Evolutionary conservation across 257 asterid species (phyloP).

Genomic region (Paraleonurus japonicus): DNA sequence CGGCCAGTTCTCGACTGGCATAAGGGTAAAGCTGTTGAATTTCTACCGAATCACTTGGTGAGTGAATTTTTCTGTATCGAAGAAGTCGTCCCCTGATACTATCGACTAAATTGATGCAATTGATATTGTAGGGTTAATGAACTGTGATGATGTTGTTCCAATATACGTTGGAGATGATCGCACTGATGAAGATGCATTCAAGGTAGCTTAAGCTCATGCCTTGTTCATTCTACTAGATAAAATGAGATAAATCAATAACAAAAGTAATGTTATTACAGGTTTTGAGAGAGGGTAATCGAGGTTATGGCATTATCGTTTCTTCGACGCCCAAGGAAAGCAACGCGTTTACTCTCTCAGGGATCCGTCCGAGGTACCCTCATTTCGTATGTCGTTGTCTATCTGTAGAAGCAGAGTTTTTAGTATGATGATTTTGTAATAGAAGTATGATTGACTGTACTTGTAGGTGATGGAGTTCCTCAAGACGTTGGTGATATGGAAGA

Average conservation of each 20-base stretch:
- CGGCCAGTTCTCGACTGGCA: conserved; percentile 93
- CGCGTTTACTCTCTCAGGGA: conserved; percentile 86
- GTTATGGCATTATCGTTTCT: conserved; percentile 86
- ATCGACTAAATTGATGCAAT: background rate
- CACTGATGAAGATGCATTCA: conserved; percentile 96
- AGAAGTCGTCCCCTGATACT: background rate
- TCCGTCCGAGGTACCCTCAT: conserved; percentile 95
- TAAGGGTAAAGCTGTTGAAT: conserved; percentile 96
- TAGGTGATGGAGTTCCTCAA: conserved; percentile 92
- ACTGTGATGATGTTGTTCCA: conserved; percentile 71
- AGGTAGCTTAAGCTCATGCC: conserved; percentile 42
- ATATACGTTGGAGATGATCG: conserved; percentile 95
- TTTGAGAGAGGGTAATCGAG: conserved; percentile 63
- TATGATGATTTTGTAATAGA: background rate
- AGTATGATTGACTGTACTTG: background rate
- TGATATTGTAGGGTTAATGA: conserved; percentile 56
- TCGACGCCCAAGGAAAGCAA: conserved; percentile 83
- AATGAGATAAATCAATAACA: background rate
- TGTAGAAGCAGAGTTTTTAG: too few relatives aligned
- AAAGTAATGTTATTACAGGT: conserved; percentile 41
- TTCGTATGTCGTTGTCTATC: too few relatives aligned
- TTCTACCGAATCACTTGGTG: conserved; percentile 90
- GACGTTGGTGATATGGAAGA: conserved; percentile 70
- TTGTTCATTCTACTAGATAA: background rate
- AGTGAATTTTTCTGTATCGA: conserved; percentile 22